Evolutionary conservation across 2,329 filamentous ascomycete genomes (phyloP).

Genomic region (Phialophora chinensis): DNA sequence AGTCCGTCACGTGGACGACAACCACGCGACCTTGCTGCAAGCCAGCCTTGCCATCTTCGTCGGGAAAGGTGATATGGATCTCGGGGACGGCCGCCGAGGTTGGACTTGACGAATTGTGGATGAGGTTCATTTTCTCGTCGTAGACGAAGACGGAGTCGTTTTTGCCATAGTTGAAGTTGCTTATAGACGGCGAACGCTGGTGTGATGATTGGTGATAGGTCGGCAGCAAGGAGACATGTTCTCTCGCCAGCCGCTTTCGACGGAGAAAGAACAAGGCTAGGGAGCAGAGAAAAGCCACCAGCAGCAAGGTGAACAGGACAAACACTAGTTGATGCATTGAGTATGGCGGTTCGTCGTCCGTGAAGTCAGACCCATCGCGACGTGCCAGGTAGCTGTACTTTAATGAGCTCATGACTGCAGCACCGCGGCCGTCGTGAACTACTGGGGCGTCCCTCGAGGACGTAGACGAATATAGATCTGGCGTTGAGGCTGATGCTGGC

Average conservation of each 20-base stretch:
- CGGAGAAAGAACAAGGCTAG: slow-evolving; percentile 75
- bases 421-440: slow-evolving; percentile 19
- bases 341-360: slow-evolving; percentile 55
- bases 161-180: slow-evolving; percentile 56
- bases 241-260: slow-evolving; percentile 63
- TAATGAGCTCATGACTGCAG: slow-evolving; percentile 30
- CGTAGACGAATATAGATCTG: slow-evolving; percentile 34
- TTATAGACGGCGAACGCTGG: slow-evolving; percentile 65
- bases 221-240: slow-evolving; percentile 65
- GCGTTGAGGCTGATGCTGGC: slow-evolving; percentile 30
- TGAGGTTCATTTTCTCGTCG: slow-evolving; percentile 78
- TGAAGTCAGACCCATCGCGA: slow-evolving; percentile 41
- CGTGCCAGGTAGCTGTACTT: slow-evolving; percentile 20
- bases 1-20: slow-evolving; percentile 88
- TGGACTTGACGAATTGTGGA: slow-evolving; percentile 75
- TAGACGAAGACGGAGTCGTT: slow-evolving; percentile 77
- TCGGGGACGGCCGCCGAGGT: slow-evolving; percentile 87
- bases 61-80: slow-evolving; percentile 98
- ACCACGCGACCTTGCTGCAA: slow-evolving; percentile 79
- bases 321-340: slow-evolving; percentile 79
- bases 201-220: slow-evolving; percentile 66
- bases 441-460: slow-evolving; percentile 29
- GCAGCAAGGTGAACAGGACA: slow-evolving; percentile 75
- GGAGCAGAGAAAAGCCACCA: slow-evolving; percentile 72
- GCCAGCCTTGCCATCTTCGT: slow-evolving; percentile 80